Evolutionary conservation across 2,329 filamentous ascomycete species (phyloP).

Genomic region (Gyromitra esculenta): DNA sequence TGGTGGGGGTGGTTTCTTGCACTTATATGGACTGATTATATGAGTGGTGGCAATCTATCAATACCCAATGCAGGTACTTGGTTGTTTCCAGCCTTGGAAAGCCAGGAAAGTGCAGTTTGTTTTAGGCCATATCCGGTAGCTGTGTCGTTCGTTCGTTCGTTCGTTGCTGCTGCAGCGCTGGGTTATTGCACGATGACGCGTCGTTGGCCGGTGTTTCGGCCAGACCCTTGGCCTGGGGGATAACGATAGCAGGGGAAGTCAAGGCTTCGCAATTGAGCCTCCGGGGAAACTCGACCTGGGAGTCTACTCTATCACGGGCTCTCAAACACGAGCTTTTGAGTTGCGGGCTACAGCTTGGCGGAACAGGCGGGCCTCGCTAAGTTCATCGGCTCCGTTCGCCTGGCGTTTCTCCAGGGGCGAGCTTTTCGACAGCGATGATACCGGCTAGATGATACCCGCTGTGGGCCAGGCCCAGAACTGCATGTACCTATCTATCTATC

Average conservation of each 20-base stretch:
- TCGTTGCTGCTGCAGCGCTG: not conserved
- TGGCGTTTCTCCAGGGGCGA: not conserved
- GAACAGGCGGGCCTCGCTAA: not conserved
- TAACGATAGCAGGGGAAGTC: not conserved
- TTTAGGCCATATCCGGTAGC: not conserved
- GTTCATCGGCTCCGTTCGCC: not conserved
- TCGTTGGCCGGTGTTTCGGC: not conserved
- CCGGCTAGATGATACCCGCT: not conserved
- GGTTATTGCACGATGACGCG: slow-evolving; percentile 5
- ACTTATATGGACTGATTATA: not conserved
- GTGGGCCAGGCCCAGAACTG: too few relatives aligned
- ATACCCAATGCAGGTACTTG: not conserved
- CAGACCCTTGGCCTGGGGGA: not conserved
- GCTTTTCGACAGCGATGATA: not conserved
- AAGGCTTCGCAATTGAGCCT: not conserved
- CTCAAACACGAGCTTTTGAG: not conserved
- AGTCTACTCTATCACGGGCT: not conserved
- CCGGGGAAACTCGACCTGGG: not conserved
- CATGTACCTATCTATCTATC: not conserved
- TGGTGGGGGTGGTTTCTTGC: not conserved
- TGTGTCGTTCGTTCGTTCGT: not conserved
- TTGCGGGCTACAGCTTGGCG: not conserved
- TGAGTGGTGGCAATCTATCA: not conserved
- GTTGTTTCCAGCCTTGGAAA: not conserved
- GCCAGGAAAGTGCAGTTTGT: not conserved